phyloP scores from a whole-genome alignment of 129 eudicot genomes.

The carrot (Daucus carota) region DH1_v3.0 NC_030386.2:36584001-36584500 shows the following conservation, averaged over 20 bases:
- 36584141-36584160: neutral
- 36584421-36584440: conserved; percentile 24
- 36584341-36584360: too few species aligned
- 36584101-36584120: too few species aligned
- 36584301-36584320: neutral
- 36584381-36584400: conserved; percentile 33
- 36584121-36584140: neutral
- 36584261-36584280: neutral
- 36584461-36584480: conserved; percentile 23
- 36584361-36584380: conserved; percentile 35
- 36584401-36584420: conserved; percentile 29
- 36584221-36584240: neutral
- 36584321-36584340: neutral
- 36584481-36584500: conserved; percentile 24
- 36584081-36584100: too few species aligned
- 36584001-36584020: too few species aligned
- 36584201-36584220: conserved; percentile 2
- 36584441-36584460: neutral
- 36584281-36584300: neutral
- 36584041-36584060: too few species aligned
- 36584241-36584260: neutral
- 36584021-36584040: too few species aligned
- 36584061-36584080: too few species aligned
- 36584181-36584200: conserved; percentile 8
- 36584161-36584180: conserved; percentile 1